Evolutionary conservation across 495 filamentous ascomycete genomes (phyloP).

Genomic region (Stereocaulon alpinum): DNA sequence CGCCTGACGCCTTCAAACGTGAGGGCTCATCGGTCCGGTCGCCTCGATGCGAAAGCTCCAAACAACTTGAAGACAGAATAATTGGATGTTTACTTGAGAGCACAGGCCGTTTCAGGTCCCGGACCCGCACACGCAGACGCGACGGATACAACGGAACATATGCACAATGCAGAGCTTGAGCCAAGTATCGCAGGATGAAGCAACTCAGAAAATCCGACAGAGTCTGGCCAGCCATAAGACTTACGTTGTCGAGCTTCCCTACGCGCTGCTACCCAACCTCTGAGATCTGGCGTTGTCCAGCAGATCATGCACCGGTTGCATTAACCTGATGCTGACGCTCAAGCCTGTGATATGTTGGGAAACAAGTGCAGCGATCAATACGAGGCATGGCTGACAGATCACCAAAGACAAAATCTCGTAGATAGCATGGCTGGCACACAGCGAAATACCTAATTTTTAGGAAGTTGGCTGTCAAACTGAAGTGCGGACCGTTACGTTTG

Average conservation of each 20-base stretch:
- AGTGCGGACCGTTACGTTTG: not conserved
- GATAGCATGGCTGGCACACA: not conserved
- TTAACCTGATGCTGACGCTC: not conserved
- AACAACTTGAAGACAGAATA: not conserved
- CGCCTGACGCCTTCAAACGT: not conserved
- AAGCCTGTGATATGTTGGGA: not conserved
- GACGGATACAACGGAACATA: conserved; percentile 5
- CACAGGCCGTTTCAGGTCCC: not conserved
- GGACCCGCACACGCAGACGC: conserved; percentile 7
- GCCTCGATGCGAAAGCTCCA: not conserved
- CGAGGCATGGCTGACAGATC: not conserved
- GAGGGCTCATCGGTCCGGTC: conserved; percentile 1
- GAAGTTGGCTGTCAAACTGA: not conserved
- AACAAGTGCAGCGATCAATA: not conserved
- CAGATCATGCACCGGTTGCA: not conserved
- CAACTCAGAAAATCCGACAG: not conserved
- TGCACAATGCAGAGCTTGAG: conserved; percentile 1
- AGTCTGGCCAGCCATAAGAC: not conserved
- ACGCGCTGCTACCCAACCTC: not conserved
- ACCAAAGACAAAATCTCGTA: not conserved
- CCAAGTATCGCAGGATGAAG: not conserved
- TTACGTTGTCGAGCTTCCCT: not conserved
- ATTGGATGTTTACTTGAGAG: not conserved
- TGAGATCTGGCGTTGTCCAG: not conserved
- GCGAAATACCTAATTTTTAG: too few relatives aligned